Base-by-base conservation (phyloP, 371 early-diverging fungal species). In the Mucor lusitanicus region DNA sequence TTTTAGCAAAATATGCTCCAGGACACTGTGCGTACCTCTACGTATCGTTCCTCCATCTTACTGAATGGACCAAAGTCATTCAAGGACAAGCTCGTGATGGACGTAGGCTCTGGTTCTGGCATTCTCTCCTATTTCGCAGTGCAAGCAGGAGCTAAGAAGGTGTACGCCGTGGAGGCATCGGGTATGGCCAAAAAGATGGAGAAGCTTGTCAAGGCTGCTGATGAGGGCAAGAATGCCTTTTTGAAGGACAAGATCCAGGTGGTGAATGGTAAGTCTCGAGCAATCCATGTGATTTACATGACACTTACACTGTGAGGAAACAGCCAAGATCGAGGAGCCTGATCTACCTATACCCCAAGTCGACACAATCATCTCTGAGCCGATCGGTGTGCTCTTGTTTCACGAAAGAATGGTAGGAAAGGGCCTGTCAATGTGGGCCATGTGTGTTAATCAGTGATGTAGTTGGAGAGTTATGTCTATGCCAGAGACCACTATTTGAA, bases 151-250 rank as follows among this genome's bases (percentile, higher is more conserved):
- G 97, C 97, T 13, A 73, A 81, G 19, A 91, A 93, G 63, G 97
- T 98, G 3, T 96, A 93, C 70, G 97, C 97, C 3, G 92, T 99
- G 8, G 99, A 99, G 75, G 99, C 98, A 4, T 95, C 96, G n/a
- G 88, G 83, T 11, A 97, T 99, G 97, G 97, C 99, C 0, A 67
- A 73, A 37, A 95, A 95, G 80, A 94, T 97, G 87, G 79, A 88
- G 66, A 90, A 88, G 68, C 74, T 99, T 39, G 77, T 98, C 3
- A 79, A 87, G 40, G 81, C 83, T 17, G 86, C 94, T 17, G 60
- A 61, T 3, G 55, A 70, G 11, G 80, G 83, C n/a, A 89, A 87
- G 66, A 98, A 98, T 67, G 74, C 82, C 6, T 97, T 90, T 66
- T 70, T 97, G 65, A 87, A 90, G 32, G 91, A 87, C 61, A 92